phyloP scores from a whole-genome alignment of 2,329 filamentous ascomycete genomes.

The Epichloe coenophiala region DNA sequence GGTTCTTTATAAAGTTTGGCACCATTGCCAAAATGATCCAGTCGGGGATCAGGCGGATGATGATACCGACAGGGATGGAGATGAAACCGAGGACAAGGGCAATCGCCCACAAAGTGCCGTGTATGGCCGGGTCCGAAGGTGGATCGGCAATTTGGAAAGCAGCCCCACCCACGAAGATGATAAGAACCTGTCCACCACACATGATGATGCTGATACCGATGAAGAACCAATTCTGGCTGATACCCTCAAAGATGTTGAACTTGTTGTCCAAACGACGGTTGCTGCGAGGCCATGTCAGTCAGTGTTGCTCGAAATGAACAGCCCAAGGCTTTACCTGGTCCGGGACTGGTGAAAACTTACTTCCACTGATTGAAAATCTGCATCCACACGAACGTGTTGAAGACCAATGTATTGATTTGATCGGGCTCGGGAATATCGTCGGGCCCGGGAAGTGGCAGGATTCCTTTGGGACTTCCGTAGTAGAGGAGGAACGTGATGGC shows the following conservation, averaged over 20 bases:
- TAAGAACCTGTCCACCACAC: slow-evolving; percentile 79
- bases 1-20: slow-evolving; percentile 37
- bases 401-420: slow-evolving; percentile 68
- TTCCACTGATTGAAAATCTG: slow-evolving; percentile 98
- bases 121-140: slow-evolving; percentile 37
- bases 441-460: slow-evolving; percentile 27
- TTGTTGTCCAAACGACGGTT: slow-evolving; percentile 88
- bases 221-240: slow-evolving; percentile 80
- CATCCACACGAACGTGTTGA: slow-evolving; percentile 99
- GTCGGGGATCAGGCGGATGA: slow-evolving; percentile 76
- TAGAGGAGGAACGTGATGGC: slow-evolving; percentile 68
- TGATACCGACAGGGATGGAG: slow-evolving; percentile 72
- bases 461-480: slow-evolving; percentile 46
- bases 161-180: slow-evolving; percentile 71
- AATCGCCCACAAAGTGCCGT: slow-evolving; percentile 61
- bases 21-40: slow-evolving; percentile 41
- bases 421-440: slow-evolving; percentile 27
- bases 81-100: slow-evolving; percentile 71
- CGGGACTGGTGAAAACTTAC: slow-evolving; percentile 32
- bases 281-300: slow-evolving; percentile 22
- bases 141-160: slow-evolving; percentile 59
- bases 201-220: slow-evolving; percentile 74
- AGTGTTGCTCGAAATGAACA: slow-evolving; percentile 2
- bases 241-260: slow-evolving; percentile 90
- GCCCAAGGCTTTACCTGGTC: background rate